These are phyloP conservation scores for maize (Zea mays) DNA, from an alignment of 176 grass and related monocot genomes.

Conservation along the genomic window DNA sequence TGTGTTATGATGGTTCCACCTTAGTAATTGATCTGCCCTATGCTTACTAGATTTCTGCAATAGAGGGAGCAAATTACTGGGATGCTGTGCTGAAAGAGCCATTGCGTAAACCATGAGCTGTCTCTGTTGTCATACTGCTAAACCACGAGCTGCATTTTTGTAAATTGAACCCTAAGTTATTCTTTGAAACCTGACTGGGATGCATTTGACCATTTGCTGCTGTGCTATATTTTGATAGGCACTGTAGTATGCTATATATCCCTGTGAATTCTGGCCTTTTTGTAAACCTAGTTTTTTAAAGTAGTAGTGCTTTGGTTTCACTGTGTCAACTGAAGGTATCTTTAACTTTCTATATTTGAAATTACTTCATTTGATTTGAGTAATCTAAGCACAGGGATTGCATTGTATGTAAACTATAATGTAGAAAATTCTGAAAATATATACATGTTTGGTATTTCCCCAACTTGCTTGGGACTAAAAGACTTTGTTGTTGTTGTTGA, in stretches of 20 bases:
- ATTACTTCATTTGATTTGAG: slow-evolving; percentile 31
- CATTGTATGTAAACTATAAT: slow-evolving; percentile 16
- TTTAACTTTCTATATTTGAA: slow-evolving; percentile 20
- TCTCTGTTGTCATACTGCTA: neutral
- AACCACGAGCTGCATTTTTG: neutral
- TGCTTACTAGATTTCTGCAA: slow-evolving; percentile 14
- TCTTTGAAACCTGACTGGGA: neutral
- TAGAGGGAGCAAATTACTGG: neutral
- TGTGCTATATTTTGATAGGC: neutral
- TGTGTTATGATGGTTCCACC: neutral
- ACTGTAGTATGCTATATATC: neutral
- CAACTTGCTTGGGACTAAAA: too few species aligned
- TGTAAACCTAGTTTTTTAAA: slow-evolving; percentile 6
- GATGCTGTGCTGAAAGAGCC: slow-evolving; percentile 13
- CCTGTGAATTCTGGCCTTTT: neutral
- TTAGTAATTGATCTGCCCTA: slow-evolving; percentile 11
- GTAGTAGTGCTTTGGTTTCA: slow-evolving; percentile 16
- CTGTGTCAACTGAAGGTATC: neutral
- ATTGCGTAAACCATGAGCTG: neutral
- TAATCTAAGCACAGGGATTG: slow-evolving; percentile 18
- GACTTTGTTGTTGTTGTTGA: too few species aligned
- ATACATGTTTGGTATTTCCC: neutral
- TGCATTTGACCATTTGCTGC: neutral
- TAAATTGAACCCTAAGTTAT: neutral
- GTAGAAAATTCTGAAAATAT: neutral